These are phyloP conservation scores for Lippia alba DNA, from an alignment of 305 asterid species.

Conservation along the genomic window DNA sequence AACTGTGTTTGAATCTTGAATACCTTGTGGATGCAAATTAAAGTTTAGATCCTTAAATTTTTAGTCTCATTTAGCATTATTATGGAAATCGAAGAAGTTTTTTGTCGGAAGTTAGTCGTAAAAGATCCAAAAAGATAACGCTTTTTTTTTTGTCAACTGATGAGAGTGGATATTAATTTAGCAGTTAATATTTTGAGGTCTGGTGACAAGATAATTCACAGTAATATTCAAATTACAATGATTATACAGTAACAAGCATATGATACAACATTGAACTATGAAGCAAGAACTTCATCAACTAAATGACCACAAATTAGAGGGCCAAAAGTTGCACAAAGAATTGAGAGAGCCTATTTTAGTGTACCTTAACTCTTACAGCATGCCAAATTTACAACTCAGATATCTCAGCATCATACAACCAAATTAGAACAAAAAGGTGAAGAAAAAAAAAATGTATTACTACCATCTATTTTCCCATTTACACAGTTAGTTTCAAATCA, in stretches of 20 bases:
- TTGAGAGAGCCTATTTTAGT: constrained; percentile 31
- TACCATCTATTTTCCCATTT: constrained; percentile 37
- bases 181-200: too few relatives aligned
- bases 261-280: neutral
- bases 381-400: constrained; percentile 43
- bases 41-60: too few relatives aligned
- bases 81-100: too few relatives aligned
- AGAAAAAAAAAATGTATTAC: constrained; percentile 14
- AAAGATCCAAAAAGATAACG: too few relatives aligned
- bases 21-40: too few relatives aligned
- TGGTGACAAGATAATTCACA: too few relatives aligned
- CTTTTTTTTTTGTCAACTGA: too few relatives aligned
- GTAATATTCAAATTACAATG: neutral
- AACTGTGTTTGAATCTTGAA: neutral
- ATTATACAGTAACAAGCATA: neutral
- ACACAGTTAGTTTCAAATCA: constrained; percentile 45
- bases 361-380: constrained; percentile 22
- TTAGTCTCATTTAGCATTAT: too few relatives aligned
- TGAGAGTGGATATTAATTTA: too few relatives aligned
- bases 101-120: too few relatives aligned
- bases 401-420: constrained; percentile 14
- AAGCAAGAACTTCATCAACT: constrained; percentile 27
- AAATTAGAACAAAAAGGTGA: constrained; percentile 11
- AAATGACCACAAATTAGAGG: constrained; percentile 35
- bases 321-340: constrained; percentile 40